Percentiles rank a stretch among this genome's conserved stretches.
These are phyloP conservation scores for Dryas alaskensis DNA, from an alignment of 306 rosid genomes.

Conservation along the genomic window DNA sequence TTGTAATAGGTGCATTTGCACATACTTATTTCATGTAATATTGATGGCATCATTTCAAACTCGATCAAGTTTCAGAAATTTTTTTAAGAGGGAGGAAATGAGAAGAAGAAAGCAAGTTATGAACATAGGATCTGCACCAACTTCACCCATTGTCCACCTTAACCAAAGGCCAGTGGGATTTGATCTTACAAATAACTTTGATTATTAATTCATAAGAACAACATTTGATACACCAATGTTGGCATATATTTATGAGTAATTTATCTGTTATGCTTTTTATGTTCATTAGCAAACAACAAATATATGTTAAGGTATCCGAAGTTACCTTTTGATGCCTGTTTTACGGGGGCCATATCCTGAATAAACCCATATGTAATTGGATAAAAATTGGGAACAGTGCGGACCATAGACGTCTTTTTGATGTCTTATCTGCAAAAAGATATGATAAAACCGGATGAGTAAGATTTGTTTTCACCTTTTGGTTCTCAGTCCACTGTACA, in stretches of 20 bases:
- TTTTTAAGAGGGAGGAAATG: not conserved
- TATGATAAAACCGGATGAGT: not conserved
- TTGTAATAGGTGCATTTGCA: not conserved
- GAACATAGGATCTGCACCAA: conserved; percentile 7
- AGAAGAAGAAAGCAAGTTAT: not conserved
- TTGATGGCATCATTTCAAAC: not conserved
- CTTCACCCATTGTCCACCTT: not conserved
- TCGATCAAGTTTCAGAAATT: not conserved
- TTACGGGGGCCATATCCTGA: conserved; percentile 71
- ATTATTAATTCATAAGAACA: not conserved
- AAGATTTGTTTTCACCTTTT: not conserved
- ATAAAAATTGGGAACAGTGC: conserved; percentile 67
- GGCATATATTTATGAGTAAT: not conserved
- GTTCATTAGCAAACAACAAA: not conserved
- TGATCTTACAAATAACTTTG: not conserved
- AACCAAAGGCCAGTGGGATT: not conserved
- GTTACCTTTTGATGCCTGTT: conserved; percentile 77
- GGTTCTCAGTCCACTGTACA: not conserved
- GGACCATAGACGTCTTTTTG: conserved; percentile 64
- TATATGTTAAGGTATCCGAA: not conserved
- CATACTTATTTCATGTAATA: not conserved
- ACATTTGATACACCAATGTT: not conserved
- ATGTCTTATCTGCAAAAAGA: conserved; percentile 62
- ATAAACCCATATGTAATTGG: conserved; percentile 68
- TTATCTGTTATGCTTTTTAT: not conserved